These are phyloP conservation scores for Candida succiphila DNA, from an alignment of 805 yeast genomes.

Conservation along the genomic window DNA sequence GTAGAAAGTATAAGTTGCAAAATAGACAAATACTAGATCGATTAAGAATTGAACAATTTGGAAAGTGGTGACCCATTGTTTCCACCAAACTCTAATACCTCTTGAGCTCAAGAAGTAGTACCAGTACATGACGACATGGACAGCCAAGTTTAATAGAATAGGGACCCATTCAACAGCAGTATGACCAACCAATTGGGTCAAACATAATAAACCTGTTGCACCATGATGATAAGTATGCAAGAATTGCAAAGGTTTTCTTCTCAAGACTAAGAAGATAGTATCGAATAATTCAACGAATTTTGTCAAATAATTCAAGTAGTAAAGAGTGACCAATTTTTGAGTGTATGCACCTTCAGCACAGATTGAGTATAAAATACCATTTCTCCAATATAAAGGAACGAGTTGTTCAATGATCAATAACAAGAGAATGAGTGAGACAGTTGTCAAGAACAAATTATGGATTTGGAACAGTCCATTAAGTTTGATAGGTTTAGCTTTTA, in stretches of 20 bases:
- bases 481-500: slow-evolving; percentile 55
- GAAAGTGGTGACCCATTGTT: slow-evolving; percentile 95
- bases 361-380: slow-evolving; percentile 79
- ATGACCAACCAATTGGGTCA: slow-evolving; percentile 81
- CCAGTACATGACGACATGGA: slow-evolving; percentile 96
- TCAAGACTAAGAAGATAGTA: slow-evolving; percentile 83
- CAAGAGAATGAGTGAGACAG: slow-evolving; percentile 55
- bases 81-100: slow-evolving; percentile 98
- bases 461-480: slow-evolving; percentile 71
- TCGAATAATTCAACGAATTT: slow-evolving; percentile 85
- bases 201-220: slow-evolving; percentile 91
- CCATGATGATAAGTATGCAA: slow-evolving; percentile 97
- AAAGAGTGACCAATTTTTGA: slow-evolving; percentile 69
- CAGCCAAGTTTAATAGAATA: slow-evolving; percentile 78
- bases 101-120: slow-evolving; percentile 89
- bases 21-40: slow-evolving; percentile 85
- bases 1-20: slow-evolving; percentile 87
- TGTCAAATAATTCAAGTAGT: slow-evolving; percentile 86
- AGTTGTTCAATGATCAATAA: slow-evolving; percentile 75
- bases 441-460: slow-evolving; percentile 72
- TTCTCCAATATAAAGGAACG: slow-evolving; percentile 59
- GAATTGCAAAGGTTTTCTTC: slow-evolving; percentile 85
- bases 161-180: slow-evolving; percentile 96
- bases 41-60: slow-evolving; percentile 90
- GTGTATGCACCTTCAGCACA: slow-evolving; percentile 77